Evolutionary conservation across 2,329 filamentous ascomycete genomes (phyloP), one percentile per base, ranked within the genome.

Genomic region (Penicillium brasilianum): DNA sequence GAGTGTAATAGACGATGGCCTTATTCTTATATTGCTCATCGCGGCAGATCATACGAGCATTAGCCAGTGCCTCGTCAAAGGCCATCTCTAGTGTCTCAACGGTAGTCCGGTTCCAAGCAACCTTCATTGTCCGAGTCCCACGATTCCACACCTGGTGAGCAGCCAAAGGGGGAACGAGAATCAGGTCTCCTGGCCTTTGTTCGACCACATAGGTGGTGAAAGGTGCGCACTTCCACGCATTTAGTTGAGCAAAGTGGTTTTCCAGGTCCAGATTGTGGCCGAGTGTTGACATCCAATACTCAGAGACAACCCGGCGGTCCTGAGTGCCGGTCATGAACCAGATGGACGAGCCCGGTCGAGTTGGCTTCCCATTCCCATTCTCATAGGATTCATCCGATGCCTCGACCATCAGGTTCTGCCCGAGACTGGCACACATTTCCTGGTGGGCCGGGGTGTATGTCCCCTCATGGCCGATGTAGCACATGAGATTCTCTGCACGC

Each of bases 1-100:
- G 82, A 0, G 93, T 92, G 73, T 89, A 97, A 76, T 93, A 97
- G 48, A 97, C 84, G 60, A 98, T 97, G 5, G 93, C 92, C 75
- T 98, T 98, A 80, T 96, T 97, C 76, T 98, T 98, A 82, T 99
- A 99, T 76, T 98, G 94, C 75, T 99, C 95, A 68, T 99, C 95
- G 39, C 95, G 90, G 73, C 95, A 98, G 2, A 98, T 94, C 68
- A 97, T 86, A 13, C 93, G 87, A 10, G 93, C 92, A 69, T 93
- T 92, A 0, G 93, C 93, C 2, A 99, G 83, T 0, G 94, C 93
- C 79, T 98, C 95, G 61, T 88, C 85, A 20, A 98, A 77, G 0
- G 94, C 95, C 75, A 96, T 82, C 66, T 94, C 90, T 3, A 99
- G 83, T 0, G 95, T 98, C 72, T 98, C 93, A 2, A 91, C 90